Evolutionary conservation across 768 basidiomycete species (phyloP).

Genomic region (Hygrocybe punicea): DNA sequence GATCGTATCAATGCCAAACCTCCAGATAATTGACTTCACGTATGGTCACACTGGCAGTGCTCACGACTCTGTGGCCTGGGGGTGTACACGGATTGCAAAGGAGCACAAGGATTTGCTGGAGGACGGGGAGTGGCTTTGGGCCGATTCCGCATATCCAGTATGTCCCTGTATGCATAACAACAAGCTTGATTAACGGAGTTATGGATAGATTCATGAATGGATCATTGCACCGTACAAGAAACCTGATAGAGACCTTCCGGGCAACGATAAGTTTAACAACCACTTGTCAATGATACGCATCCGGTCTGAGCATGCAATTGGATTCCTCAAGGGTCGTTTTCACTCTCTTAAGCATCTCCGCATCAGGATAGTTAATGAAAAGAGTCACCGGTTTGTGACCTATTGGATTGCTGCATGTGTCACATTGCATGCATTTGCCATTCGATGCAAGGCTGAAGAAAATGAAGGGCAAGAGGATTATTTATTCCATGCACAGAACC

Average conservation of each 20-base stretch:
- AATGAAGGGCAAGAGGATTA: constrained; percentile 6
- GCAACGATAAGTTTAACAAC: constrained; percentile 34
- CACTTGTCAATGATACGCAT: constrained; percentile 36
- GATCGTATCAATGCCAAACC: constrained; percentile 33
- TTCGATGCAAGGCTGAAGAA: constrained; percentile 26
- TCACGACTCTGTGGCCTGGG: constrained; percentile 33
- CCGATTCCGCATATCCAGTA: constrained; percentile 40
- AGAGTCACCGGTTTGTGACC: constrained; percentile 25
- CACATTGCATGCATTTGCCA: constrained; percentile 28
- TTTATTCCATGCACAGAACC: constrained; percentile 9
- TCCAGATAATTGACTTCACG: constrained; percentile 34
- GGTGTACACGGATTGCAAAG: constrained; percentile 15
- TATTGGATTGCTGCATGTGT: constrained; percentile 33
- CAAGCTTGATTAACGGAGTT: too few species aligned
- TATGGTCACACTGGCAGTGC: constrained; percentile 31
- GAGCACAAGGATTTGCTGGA: constrained; percentile 22
- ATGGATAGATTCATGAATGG: constrained; percentile 20
- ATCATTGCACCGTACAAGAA: constrained; percentile 27
- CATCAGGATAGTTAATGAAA: constrained; percentile 21
- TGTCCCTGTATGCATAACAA: not conserved
- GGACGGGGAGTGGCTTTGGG: constrained; percentile 35
- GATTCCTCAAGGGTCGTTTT: constrained; percentile 42
- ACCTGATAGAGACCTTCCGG: constrained; percentile 21
- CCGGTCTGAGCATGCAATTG: constrained; percentile 39
- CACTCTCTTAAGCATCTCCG: constrained; percentile 32